Base-by-base conservation (phyloP, 495 filamentous ascomycete species). In the Aspergillus funiculosus region DNA sequence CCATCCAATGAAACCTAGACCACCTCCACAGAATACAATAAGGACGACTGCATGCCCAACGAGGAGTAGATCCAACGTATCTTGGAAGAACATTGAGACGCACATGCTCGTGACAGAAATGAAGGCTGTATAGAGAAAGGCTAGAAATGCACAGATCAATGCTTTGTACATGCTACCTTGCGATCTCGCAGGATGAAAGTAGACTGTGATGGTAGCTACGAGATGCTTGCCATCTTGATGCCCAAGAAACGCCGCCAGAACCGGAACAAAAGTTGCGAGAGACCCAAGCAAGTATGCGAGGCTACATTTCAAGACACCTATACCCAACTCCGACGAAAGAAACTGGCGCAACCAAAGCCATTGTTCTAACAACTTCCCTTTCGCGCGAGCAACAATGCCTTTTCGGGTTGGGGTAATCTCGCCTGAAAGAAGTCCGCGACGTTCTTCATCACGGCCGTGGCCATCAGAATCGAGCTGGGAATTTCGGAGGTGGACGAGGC, bases 211-310 rank as follows among this genome's bases (percentile, higher is more conserved):
- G 2, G 89, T 94, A 36, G 89, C 87, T 28, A 95, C 90, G 69
- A 97, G 82, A 65, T 97, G 92, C 62, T 98, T 98, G 17, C 90
- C 89, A 72, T 97, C 91, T 57, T 91, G 85, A 49, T 81, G 76
- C 4, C 92, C 92, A 26, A 98, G 69, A 44, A 85, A 71, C 2
- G 71, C 67, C 3, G 89, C 79, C 37, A 96, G 72, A 3, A 78
- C 75, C 4, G 81, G 78, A 51, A 87, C 81, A 54, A 91, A 95
- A 1, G 92, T 97, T 10, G 82, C 89, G 60, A 95, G 67, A 44
- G 88, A 94, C 7, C 86, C 92, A 14, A 97, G 60, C 5, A 94
- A 68, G 67, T 97, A 98, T 6, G 91, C 92, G 39, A 98, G 66
- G 37, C 88, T 89, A 72, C 89, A 97, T 64, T 98, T 98, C 49